These are phyloP conservation scores for Monosporascus ibericus DNA, from an alignment of 2,329 filamentous ascomycete species.

Conservation along the genomic window DNA sequence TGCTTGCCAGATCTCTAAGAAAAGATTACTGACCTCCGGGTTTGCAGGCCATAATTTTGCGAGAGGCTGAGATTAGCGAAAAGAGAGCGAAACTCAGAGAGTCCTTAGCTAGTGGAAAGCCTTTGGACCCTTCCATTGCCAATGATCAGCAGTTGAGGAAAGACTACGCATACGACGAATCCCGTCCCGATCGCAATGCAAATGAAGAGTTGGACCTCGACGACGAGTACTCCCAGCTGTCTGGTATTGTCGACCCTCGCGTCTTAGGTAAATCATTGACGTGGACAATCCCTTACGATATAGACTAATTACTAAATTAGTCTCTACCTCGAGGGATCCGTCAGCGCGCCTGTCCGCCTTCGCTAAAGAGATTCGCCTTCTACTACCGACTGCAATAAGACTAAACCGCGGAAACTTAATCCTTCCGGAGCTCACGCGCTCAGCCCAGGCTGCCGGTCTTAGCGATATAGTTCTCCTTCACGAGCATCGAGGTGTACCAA, in stretches of 20 bases:
- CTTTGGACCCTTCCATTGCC: conserved; percentile 73
- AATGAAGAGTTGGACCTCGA: conserved; percentile 71
- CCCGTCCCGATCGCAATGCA: conserved; percentile 57
- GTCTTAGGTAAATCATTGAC: conserved; percentile 32
- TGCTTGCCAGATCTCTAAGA: too few species aligned
- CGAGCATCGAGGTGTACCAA: conserved; percentile 89
- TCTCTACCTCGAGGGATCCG: conserved; percentile 86
- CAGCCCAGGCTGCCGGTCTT: conserved; percentile 72
- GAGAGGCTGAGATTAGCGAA: conserved; percentile 87
- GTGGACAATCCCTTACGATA: too few species aligned
- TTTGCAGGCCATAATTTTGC: conserved; percentile 65
- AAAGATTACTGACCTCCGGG: neutral
- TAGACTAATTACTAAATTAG: conserved; percentile 22
- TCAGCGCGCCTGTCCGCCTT: conserved; percentile 82
- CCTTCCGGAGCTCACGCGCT: conserved; percentile 75
- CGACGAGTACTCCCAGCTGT: conserved; percentile 85
- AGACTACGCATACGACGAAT: conserved; percentile 93
- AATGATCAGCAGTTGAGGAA: conserved; percentile 79
- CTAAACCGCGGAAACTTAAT: conserved; percentile 90
- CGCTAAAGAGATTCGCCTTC: conserved; percentile 79
- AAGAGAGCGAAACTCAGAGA: conserved; percentile 83
- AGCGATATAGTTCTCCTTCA: conserved; percentile 83
- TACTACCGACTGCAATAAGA: conserved; percentile 77
- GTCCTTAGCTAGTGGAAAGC: conserved; percentile 83
- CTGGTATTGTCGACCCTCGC: conserved; percentile 84